phyloP scores from a whole-genome alignment of 2,329 filamentous ascomycete genomes.

The Diaporthe batatas region DNA sequence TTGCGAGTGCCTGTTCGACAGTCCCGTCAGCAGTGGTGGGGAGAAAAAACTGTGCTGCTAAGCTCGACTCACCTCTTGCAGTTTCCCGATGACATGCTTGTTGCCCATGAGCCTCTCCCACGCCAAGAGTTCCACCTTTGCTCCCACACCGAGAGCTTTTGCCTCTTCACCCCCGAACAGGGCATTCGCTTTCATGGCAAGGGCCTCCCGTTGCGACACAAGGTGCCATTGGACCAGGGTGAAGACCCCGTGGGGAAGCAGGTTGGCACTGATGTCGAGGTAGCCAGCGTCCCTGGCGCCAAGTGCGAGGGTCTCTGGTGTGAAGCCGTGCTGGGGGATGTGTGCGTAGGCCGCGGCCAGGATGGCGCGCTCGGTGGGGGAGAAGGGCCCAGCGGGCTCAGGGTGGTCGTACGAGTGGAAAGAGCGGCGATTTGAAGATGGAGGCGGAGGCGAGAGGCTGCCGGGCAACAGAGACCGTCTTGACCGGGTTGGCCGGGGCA shows the following conservation, averaged over 20 bases:
- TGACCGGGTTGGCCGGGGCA: conserved; percentile 12
- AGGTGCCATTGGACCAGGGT: conserved; percentile 86
- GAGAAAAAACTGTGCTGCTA: background rate
- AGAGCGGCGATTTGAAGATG: conserved; percentile 46
- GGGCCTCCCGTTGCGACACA: conserved; percentile 71
- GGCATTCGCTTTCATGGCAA: conserved; percentile 59
- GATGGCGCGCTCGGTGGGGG: conserved; percentile 78
- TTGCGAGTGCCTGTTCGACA: conserved; percentile 77
- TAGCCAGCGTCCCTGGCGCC: conserved; percentile 89
- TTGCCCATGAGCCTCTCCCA: conserved; percentile 86
- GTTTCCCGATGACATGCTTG: conserved; percentile 76
- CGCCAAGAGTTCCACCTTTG: conserved; percentile 77
- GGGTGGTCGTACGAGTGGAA: conserved; percentile 85
- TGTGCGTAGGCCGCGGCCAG: conserved; percentile 84
- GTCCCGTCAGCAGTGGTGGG: conserved; percentile 19
- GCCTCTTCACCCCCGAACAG: conserved; percentile 55
- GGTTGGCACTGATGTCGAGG: conserved; percentile 85
- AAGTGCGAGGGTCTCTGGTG: conserved; percentile 76
- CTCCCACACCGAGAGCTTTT: conserved; percentile 62
- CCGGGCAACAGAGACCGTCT: conserved; percentile 36
- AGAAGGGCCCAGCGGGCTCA: conserved; percentile 71
- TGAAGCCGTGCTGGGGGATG: conserved; percentile 87
- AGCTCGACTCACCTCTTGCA: conserved; percentile 80
- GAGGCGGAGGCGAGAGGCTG: conserved; percentile 20
- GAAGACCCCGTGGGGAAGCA: conserved; percentile 85